These are phyloP conservation scores for Mariannaea elegans DNA, from an alignment of 2,329 filamentous ascomycete genomes.

Conservation along the genomic window DNA sequence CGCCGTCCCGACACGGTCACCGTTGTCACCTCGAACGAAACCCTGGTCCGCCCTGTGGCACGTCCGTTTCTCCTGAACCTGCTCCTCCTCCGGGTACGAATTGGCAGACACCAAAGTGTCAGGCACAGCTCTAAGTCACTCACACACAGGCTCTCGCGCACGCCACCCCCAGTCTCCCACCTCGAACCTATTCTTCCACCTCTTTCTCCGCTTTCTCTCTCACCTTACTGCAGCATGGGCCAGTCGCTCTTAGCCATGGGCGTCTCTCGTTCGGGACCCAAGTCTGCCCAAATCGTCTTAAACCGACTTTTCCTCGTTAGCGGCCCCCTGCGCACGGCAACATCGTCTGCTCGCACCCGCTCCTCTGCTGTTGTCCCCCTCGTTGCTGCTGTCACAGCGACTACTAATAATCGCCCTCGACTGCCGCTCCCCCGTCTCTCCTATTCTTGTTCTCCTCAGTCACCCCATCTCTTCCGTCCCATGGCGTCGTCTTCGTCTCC, in stretches of 20 bases:
- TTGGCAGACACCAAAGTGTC: slow-evolving; percentile 17
- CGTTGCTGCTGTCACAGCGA: slow-evolving; percentile 34
- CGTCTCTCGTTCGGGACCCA: slow-evolving; percentile 39
- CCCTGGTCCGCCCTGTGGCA: slow-evolving; percentile 23
- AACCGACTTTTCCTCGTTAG: slow-evolving; percentile 48
- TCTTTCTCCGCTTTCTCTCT: slow-evolving; percentile 30
- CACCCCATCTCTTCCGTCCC: slow-evolving; percentile 36
- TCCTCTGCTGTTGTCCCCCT: slow-evolving; percentile 29
- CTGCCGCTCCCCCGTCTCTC: slow-evolving; percentile 36
- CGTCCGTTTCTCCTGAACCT: slow-evolving; percentile 19
- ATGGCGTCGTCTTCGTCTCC: slow-evolving; percentile 46
- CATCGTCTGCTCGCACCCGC: slow-evolving; percentile 37
- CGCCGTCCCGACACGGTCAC: slow-evolving; percentile 19
- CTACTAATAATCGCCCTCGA: slow-evolving; percentile 44
- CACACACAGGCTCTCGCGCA: neutral
- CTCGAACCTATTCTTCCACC: slow-evolving; percentile 34
- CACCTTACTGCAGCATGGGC: slow-evolving; percentile 32
- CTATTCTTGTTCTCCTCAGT: slow-evolving; percentile 35
- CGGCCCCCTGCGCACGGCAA: slow-evolving; percentile 39
- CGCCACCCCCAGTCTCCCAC: slow-evolving; percentile 29
- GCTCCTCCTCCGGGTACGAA: slow-evolving; percentile 16
- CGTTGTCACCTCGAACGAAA: slow-evolving; percentile 14
- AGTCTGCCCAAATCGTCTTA: slow-evolving; percentile 43
- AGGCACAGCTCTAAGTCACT: slow-evolving; percentile 10
- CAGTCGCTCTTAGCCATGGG: slow-evolving; percentile 41